These are phyloP conservation scores for Radiomyces spectabilis DNA, from an alignment of 192 early-diverging fungal species.

Conservation along the genomic window DNA sequence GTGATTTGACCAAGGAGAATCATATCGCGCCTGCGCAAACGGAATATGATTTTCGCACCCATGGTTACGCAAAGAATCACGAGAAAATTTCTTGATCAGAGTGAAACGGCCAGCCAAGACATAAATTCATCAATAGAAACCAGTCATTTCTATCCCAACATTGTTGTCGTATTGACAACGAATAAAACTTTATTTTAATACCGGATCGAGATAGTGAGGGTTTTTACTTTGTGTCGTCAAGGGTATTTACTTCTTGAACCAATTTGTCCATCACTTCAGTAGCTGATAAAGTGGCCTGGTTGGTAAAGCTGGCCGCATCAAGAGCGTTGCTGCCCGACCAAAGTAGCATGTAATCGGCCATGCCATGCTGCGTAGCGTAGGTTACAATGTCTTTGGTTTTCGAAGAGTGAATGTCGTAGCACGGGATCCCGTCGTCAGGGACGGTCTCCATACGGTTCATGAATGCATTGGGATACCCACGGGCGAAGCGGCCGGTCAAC, in stretches of 20 bases:
- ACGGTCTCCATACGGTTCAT: background rate
- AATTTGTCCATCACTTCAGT: conserved; percentile 15
- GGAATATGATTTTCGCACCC: too few species aligned
- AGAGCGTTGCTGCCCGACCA: conserved; percentile 1
- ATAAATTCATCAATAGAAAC: too few species aligned
- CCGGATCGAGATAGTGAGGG: too few species aligned
- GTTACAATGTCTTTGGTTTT: conserved; percentile 16
- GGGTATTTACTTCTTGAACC: conserved; percentile 3
- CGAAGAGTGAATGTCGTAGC: conserved; percentile 17
- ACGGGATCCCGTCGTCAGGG: background rate
- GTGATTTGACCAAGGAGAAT: too few species aligned
- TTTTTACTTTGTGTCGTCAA: conserved; percentile 1
- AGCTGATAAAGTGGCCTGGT: conserved; percentile 15
- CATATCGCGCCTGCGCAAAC: too few species aligned
- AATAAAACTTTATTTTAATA: too few species aligned
- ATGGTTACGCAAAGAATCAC: too few species aligned
- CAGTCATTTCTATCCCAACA: too few species aligned
- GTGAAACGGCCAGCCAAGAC: too few species aligned
- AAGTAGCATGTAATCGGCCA: conserved; percentile 5
- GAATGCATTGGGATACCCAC: conserved; percentile 14
- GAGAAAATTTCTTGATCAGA: too few species aligned
- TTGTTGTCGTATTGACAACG: too few species aligned
- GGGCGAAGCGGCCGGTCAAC: conserved; percentile 16
- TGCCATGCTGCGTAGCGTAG: conserved; percentile 5
- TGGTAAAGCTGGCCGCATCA: conserved; percentile 7